A percentile compares a stretch with the other conserved stretches of the same genome.
phyloP scores from a whole-genome alignment of 2,329 filamentous ascomycete genomes.

The Sclerotinia subarctica region DNA sequence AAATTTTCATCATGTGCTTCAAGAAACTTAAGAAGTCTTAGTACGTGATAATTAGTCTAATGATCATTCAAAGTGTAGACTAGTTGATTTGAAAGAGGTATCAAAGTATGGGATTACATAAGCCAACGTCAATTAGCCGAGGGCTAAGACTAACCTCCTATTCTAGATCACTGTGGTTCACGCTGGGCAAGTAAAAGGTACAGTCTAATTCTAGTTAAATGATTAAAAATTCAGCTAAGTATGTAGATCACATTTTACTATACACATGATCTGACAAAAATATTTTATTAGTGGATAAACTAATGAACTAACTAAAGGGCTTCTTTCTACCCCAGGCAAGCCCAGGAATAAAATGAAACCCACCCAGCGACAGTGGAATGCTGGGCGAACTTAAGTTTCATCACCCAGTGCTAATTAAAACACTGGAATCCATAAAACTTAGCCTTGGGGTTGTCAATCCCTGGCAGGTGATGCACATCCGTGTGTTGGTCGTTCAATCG shows the following conservation, averaged over 20 bases:
- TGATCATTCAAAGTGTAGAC: too few relatives aligned
- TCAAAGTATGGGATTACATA: neutral
- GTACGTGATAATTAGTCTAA: too few relatives aligned
- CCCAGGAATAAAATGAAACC: constrained; percentile 9
- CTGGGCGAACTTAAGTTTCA: neutral
- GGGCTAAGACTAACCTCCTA: neutral
- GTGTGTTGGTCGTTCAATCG: neutral
- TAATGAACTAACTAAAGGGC: too few relatives aligned
- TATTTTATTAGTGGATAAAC: neutral
- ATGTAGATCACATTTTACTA: too few relatives aligned
- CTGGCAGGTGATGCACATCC: neutral
- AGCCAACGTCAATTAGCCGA: neutral
- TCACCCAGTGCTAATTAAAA: neutral
- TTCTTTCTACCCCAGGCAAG: constrained; percentile 10
- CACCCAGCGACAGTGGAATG: constrained; percentile 3
- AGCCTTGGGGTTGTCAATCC: neutral
- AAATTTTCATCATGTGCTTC: too few relatives aligned
- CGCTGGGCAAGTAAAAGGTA: too few relatives aligned
- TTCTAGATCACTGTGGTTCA: neutral
- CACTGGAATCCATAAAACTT: neutral
- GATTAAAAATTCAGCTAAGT: too few relatives aligned
- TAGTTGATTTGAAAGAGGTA: neutral
- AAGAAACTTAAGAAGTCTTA: too few relatives aligned
- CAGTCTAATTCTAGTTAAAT: too few relatives aligned
- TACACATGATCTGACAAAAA: neutral